Evolutionary conservation across 805 yeast species (phyloP).

Genomic region (Dipodascopsis uninucleata): DNA sequence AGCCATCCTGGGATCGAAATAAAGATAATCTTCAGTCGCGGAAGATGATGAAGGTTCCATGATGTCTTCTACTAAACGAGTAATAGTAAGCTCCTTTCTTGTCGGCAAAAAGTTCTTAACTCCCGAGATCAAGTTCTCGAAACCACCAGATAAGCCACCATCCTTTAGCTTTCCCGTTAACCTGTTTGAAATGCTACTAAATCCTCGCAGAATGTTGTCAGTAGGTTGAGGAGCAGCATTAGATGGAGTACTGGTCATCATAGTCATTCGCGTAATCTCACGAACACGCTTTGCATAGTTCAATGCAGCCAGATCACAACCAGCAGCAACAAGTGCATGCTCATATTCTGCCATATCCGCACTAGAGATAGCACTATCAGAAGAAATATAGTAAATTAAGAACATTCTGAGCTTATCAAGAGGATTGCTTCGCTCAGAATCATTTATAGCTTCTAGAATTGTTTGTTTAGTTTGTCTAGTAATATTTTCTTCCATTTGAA

Average conservation of each 20-base stretch:
- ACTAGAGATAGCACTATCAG: constrained; percentile 43
- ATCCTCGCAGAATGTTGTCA: constrained; percentile 43
- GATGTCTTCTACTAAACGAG: constrained; percentile 84
- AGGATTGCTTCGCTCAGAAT: constrained; percentile 54
- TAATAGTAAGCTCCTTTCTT: constrained; percentile 81
- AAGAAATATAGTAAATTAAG: constrained; percentile 61
- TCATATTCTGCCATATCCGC: constrained; percentile 62
- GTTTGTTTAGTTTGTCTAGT: constrained; percentile 46
- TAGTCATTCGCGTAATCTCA: constrained; percentile 57
- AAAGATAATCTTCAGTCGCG: constrained; percentile 83
- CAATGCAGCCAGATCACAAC: constrained; percentile 58
- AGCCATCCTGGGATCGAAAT: constrained; percentile 79
- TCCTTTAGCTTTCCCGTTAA: constrained; percentile 72
- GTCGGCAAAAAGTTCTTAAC: constrained; percentile 84
- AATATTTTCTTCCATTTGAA: constrained; percentile 87
- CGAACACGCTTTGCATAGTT: constrained; percentile 75
- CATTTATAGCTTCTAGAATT: constrained; percentile 51
- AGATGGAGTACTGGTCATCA: constrained; percentile 36
- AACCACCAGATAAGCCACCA: constrained; percentile 83
- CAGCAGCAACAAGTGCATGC: constrained; percentile 52
- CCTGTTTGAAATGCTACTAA: constrained; percentile 70
- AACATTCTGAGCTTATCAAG: constrained; percentile 83
- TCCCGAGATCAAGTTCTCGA: constrained; percentile 83
- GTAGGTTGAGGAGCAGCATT: constrained; percentile 31
- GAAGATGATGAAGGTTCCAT: constrained; percentile 75